phyloP scores from a whole-genome alignment of 1,139 yeast species.

The Zygosaccharomyces pseudobailii region DNA sequence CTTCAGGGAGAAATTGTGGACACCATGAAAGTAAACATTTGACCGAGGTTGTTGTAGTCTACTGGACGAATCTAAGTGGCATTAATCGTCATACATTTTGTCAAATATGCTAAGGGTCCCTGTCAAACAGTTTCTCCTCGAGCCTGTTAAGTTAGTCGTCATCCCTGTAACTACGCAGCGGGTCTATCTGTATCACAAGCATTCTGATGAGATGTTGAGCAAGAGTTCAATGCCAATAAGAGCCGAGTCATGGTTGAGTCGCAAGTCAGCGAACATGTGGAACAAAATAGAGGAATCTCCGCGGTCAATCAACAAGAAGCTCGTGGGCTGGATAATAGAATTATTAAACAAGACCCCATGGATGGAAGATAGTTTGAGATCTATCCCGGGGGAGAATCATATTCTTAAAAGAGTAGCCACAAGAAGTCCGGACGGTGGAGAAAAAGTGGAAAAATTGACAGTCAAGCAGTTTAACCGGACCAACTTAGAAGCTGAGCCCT shows the following conservation, averaged over 20 bases:
- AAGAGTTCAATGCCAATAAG: constrained; percentile 31
- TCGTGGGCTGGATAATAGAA: constrained; percentile 39
- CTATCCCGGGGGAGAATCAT: constrained; percentile 43
- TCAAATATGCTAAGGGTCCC: constrained; percentile 1
- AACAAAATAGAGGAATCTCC: constrained; percentile 39
- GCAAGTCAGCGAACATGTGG: constrained; percentile 48
- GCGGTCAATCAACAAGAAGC: constrained; percentile 39
- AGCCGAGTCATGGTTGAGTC: constrained; percentile 39
- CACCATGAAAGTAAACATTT: not conserved
- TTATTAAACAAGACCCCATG: constrained; percentile 46
- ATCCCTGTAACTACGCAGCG: constrained; percentile 56
- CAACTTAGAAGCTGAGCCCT: constrained; percentile 12
- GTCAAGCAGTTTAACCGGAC: constrained; percentile 11
- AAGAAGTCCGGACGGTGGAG: constrained; percentile 17
- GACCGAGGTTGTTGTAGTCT: not conserved
- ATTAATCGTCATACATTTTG: not conserved
- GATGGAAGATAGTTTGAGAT: constrained; percentile 47
- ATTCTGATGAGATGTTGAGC: constrained; percentile 39
- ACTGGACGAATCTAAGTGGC: not conserved
- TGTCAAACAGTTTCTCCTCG: constrained; percentile 19
- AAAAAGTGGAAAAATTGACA: constrained; percentile 6
- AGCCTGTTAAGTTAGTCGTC: constrained; percentile 47
- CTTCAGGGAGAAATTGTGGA: not conserved
- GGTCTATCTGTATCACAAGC: constrained; percentile 58
- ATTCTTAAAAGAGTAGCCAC: constrained; percentile 24